Evolutionary conservation across 345 rosid genomes (phyloP).

Genomic region (Salix udensis): DNA sequence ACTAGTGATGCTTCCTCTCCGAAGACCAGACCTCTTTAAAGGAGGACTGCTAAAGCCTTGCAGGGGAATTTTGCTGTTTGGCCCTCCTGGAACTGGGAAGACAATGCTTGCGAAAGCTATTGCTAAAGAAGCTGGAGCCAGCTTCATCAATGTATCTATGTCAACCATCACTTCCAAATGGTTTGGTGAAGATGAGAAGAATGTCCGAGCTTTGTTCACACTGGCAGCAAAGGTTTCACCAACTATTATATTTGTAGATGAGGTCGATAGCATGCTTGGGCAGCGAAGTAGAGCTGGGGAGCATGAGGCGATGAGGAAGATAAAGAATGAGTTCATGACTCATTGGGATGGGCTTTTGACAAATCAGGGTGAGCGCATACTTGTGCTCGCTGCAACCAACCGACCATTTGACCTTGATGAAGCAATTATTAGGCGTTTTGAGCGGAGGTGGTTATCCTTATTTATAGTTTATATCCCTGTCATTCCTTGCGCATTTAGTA

Average conservation of each 20-base stretch:
- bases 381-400: constrained; percentile 96
- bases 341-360: constrained; percentile 93
- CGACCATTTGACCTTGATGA: constrained; percentile 95
- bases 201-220: constrained; percentile 84
- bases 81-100: constrained; percentile 98
- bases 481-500: not conserved
- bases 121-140: constrained; percentile 91
- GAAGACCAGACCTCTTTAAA: constrained; percentile 80
- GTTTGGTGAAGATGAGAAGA: constrained; percentile 99
- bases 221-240: constrained; percentile 91
- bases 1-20: constrained; percentile 92
- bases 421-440: constrained; percentile 89
- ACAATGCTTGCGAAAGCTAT: constrained; percentile 98
- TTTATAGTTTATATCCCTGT: not conserved
- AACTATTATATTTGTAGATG: constrained; percentile 85
- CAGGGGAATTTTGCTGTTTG: constrained; percentile 89
- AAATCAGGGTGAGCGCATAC: constrained; percentile 69
- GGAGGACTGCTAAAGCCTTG: constrained; percentile 93
- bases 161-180: constrained; percentile 95
- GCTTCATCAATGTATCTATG: constrained; percentile 95
- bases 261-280: constrained; percentile 98
- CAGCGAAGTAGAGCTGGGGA: constrained; percentile 89
- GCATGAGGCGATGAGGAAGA: constrained; percentile 89
- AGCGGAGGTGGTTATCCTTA: constrained; percentile 60
- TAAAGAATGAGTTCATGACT: constrained; percentile 81